Evolutionary conservation across 2,329 filamentous ascomycete genomes (phyloP).

Genomic region (Pyricularia pennisetigena): DNA sequence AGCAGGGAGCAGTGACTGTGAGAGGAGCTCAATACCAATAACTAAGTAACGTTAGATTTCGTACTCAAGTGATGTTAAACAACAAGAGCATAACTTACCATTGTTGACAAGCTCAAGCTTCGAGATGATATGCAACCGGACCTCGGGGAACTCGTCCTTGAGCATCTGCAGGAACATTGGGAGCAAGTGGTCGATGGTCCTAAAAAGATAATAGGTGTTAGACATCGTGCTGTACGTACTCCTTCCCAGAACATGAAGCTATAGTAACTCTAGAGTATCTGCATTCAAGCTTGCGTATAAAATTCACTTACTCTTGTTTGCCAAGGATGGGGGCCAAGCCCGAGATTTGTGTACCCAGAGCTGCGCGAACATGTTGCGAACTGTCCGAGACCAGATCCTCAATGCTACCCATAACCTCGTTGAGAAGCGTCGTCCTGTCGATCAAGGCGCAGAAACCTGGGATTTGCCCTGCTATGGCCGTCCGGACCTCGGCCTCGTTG

Average conservation of each 20-base stretch:
- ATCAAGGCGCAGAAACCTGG: slow-evolving; percentile 91
- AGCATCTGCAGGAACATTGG: slow-evolving; percentile 99
- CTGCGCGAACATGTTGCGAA: slow-evolving; percentile 93
- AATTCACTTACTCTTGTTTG: slow-evolving; percentile 74
- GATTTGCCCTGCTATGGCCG: slow-evolving; percentile 94
- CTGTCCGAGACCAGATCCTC: slow-evolving; percentile 94
- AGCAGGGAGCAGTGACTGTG: slow-evolving; percentile 89
- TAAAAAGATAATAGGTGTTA: slow-evolving; percentile 21
- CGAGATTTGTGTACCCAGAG: slow-evolving; percentile 92
- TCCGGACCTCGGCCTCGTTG: slow-evolving; percentile 93
- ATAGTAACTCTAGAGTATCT: neutral
- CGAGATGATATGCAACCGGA: slow-evolving; percentile 98
- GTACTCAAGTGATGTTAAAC: neutral
- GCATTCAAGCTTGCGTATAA: neutral
- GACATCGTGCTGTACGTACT: neutral
- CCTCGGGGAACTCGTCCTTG: slow-evolving; percentile 98
- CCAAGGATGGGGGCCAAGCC: slow-evolving; percentile 93
- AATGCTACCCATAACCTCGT: slow-evolving; percentile 93
- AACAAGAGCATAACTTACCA: slow-evolving; percentile 36
- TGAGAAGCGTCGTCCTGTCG: slow-evolving; percentile 77
- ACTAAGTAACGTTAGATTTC: slow-evolving; percentile 41
- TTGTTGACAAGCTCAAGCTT: slow-evolving; percentile 98
- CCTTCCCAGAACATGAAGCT: neutral
- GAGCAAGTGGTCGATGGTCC: slow-evolving; percentile 90
- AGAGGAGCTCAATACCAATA: slow-evolving; percentile 94